These are phyloP conservation scores for Teratosphaeria destructans DNA, from an alignment of 2,329 filamentous ascomycete species.

Conservation along the genomic window DNA sequence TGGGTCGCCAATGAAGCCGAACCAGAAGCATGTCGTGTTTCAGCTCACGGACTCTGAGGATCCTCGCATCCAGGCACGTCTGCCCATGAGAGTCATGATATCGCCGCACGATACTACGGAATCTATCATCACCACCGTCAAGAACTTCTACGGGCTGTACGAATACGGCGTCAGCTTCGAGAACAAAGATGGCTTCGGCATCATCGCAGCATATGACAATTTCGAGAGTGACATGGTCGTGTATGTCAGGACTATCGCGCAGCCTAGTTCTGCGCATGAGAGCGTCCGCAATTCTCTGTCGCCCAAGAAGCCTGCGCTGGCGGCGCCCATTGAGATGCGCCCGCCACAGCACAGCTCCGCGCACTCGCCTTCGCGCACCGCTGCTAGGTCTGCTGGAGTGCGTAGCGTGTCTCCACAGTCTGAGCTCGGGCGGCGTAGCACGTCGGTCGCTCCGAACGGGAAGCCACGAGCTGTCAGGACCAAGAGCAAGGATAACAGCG, in stretches of 20 bases:
- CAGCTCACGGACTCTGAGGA: slow-evolving; percentile 48
- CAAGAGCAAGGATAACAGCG: slow-evolving; percentile 42
- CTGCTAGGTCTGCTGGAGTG: slow-evolving; percentile 59
- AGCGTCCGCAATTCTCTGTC: slow-evolving; percentile 25
- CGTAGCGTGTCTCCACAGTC: slow-evolving; percentile 68
- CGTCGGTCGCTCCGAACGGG: slow-evolving; percentile 56
- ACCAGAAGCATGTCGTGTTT: slow-evolving; percentile 66
- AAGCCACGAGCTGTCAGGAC: slow-evolving; percentile 45
- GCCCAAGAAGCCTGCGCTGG: slow-evolving; percentile 47
- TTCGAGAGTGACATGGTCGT: slow-evolving; percentile 86
- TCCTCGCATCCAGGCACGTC: slow-evolving; percentile 45
- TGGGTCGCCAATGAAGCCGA: slow-evolving; percentile 25
- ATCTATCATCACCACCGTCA: slow-evolving; percentile 94
- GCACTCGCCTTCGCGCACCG: slow-evolving; percentile 55
- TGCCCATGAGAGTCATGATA: slow-evolving; percentile 82
- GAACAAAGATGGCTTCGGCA: slow-evolving; percentile 74
- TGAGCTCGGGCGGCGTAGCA: slow-evolving; percentile 63
- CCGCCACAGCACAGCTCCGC: slow-evolving; percentile 49
- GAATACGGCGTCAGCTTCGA: slow-evolving; percentile 89
- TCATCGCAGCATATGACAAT: slow-evolving; percentile 95
- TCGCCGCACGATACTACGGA: slow-evolving; percentile 93
- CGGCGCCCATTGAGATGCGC: slow-evolving; percentile 55
- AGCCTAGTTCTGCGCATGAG: slow-evolving; percentile 12
- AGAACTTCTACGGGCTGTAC: slow-evolving; percentile 97
- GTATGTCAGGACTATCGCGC: slow-evolving; percentile 55